phyloP scores from a whole-genome alignment of 179 eudicot species.

The Beta corolliflora region DNA sequence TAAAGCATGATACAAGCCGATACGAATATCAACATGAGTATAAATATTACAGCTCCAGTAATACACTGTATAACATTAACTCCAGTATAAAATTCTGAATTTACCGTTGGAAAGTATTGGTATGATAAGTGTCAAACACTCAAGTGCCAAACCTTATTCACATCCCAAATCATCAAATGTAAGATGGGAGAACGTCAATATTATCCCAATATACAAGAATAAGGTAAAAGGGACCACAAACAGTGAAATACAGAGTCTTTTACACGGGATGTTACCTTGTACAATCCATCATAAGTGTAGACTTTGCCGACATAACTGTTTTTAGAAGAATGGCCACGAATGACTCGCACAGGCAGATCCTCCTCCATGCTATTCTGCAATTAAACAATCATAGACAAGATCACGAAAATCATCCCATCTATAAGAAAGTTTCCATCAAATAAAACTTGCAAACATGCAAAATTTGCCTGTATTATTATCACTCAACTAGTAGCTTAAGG shows the following conservation, averaged over 20 bases:
- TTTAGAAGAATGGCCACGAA: slow-evolving; percentile 71
- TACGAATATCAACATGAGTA: not conserved
- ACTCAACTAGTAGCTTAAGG: not conserved
- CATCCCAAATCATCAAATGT: not conserved
- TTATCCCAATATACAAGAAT: not conserved
- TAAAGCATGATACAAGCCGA: not conserved
- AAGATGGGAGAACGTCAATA: not conserved
- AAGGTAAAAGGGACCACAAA: not conserved
- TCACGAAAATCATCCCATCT: not conserved
- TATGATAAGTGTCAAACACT: not conserved
- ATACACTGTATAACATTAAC: not conserved
- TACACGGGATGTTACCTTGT: slow-evolving; percentile 49
- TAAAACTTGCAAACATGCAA: not conserved
- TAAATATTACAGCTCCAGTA: not conserved
- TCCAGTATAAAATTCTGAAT: not conserved
- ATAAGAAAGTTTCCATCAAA: not conserved
- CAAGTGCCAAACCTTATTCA: not conserved
- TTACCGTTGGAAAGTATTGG: not conserved
- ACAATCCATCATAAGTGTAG: slow-evolving; percentile 93
- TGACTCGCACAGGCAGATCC: slow-evolving; percentile 67
- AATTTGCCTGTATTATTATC: not conserved
- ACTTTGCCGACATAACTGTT: slow-evolving; percentile 85
- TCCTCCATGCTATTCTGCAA: slow-evolving; percentile 72
- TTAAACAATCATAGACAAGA: not conserved
- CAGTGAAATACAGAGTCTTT: not conserved